Base-by-base conservation (phyloP, 2,329 filamentous ascomycete species). In the Aspergillus ruber region DNA sequence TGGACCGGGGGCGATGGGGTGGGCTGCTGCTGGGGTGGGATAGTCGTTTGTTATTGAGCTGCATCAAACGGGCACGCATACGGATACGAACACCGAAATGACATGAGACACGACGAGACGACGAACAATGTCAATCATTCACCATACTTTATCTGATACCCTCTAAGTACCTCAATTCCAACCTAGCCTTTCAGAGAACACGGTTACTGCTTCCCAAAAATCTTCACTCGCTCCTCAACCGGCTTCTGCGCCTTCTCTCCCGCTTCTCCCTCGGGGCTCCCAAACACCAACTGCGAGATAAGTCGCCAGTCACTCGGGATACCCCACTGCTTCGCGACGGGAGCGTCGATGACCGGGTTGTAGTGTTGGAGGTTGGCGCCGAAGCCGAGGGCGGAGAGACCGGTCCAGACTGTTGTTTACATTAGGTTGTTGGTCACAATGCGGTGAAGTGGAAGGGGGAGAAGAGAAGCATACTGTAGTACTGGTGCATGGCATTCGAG, bases 291-390 rank as follows among this genome's bases (percentile, higher is more conserved):
- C 78, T 95, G 88, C 20, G 86, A 84, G 63, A 84, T 81, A 55
- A 95, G 79, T 63, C 80, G 81, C 89, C 90, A 95, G 59, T 79
- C 78, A 15, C 71, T 62, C 39, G 87, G 85, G 27, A 95, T 59
- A 48, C 78, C 77, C 86, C 88, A 95, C 58, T 81, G 74, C 52
- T 74, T 74, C 40, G 78, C 72, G 45, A 90, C 85, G 73, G 83
- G 81, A 55, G 78, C 76, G 71, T 95, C 86, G 58, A 94, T 81
- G 49, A 95, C 70, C 17, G 89, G 89, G 79, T 89, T 93, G 78
- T 95, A 95, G 75, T 95, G 90, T 78, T 95, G 90, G 45, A 95
- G 78, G 77, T 90, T 95, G 65, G 85, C 86, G 56, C 89, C 89
- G 48, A 94, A 80, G 25, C 90, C 89, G 66, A 93, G 88, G 51